Evolutionary conservation across 208 protist genomes (phyloP).

Genomic region (Strigomonas culicis): DNA sequence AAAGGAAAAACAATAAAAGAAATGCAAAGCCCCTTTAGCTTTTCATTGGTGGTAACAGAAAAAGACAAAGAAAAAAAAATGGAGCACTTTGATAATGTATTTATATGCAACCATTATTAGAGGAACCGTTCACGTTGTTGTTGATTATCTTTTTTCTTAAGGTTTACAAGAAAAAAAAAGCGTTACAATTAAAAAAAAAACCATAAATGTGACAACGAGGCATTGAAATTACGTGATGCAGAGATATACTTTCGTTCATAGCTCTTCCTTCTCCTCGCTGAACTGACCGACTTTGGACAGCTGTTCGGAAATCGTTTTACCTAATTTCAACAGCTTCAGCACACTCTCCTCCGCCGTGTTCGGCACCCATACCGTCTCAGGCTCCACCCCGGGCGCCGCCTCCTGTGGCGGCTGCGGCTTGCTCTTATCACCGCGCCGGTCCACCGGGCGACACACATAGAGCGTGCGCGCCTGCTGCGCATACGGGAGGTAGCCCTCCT

Average conservation of each 20-base stretch:
- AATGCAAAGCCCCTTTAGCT: slow-evolving; percentile 1
- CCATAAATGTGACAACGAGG: too few species aligned
- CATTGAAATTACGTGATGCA: too few species aligned
- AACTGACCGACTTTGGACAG: neutral
- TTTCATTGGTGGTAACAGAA: neutral
- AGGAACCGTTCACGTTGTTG: neutral
- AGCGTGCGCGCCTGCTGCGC: slow-evolving; percentile 18
- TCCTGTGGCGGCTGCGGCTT: neutral
- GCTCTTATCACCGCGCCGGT: neutral
- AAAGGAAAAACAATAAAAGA: slow-evolving; percentile 2
- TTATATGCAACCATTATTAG: neutral
- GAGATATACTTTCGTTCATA: neutral
- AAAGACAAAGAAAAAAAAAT: neutral
- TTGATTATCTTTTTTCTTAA: neutral
- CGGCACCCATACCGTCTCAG: too few species aligned
- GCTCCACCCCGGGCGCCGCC: too few species aligned
- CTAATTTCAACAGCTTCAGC: slow-evolving; percentile 32
- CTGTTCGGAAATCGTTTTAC: neutral
- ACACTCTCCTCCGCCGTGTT: slow-evolving; percentile 56
- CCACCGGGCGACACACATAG: slow-evolving; percentile 11
- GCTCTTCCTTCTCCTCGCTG: slow-evolving; percentile 3
- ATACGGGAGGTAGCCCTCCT: slow-evolving; percentile 21
- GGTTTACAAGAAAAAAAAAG: slow-evolving; percentile 1
- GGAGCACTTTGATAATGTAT: neutral
- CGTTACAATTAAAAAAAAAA: neutral